Conservation (phyloP, 2,329 filamentous ascomycete species). For the Aureobasidium pullulans region DNA sequence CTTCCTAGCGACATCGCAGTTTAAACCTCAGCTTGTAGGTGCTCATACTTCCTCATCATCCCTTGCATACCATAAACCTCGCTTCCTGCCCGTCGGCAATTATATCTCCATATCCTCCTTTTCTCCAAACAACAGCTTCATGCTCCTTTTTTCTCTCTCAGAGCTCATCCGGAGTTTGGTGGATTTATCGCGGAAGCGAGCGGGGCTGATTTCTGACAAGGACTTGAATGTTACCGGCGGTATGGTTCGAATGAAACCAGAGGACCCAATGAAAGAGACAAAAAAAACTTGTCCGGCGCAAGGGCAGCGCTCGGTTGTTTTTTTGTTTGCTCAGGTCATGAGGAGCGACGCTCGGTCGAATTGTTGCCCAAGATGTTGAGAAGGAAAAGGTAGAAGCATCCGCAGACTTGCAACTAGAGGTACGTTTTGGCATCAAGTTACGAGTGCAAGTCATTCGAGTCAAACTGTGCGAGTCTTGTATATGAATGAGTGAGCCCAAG, state of each 20-base stretch:
- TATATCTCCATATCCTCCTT: too few relatives aligned
- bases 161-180: not conserved
- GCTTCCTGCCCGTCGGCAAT: too few relatives aligned
- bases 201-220: not conserved
- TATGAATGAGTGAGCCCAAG: not conserved
- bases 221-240: not conserved
- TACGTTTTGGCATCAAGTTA: not conserved
- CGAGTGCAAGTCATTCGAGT: not conserved
- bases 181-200: not conserved
- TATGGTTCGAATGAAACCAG: not conserved
- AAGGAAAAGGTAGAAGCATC: not conserved
- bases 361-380: not conserved
- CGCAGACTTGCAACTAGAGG: not conserved
- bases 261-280: not conserved
- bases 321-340: conserved; percentile 1
- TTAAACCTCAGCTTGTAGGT: not conserved
- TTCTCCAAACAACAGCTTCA: not conserved
- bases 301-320: not conserved
- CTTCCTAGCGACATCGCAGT: not conserved
- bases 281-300: not conserved
- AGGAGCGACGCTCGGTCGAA: not conserved
- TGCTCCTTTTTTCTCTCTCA: not conserved
- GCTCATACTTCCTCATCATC: not conserved
- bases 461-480: not conserved
- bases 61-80: not conserved